Conservation (phyloP, 768 basidiomycete species). For the Amyloporia xantha region DNA sequence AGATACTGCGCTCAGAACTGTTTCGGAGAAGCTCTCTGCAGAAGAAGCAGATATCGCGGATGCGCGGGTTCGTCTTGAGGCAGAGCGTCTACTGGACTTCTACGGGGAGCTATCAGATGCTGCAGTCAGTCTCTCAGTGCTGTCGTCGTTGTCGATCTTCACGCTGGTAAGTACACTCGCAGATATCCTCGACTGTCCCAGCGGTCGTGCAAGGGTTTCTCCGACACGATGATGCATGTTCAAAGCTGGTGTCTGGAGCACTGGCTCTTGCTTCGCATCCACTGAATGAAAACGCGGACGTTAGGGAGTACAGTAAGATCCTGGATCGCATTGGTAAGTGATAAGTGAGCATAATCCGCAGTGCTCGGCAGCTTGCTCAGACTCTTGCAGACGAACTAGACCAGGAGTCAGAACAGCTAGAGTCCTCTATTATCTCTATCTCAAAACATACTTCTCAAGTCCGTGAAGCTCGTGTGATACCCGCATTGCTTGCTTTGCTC, state of each 20-base stretch:
- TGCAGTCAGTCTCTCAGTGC: slow-evolving; percentile 25
- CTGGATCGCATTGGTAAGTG: slow-evolving; percentile 11
- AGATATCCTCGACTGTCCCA: neutral
- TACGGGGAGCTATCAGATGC: slow-evolving; percentile 38
- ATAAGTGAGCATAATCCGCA: neutral
- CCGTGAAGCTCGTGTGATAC: neutral
- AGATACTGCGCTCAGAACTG: slow-evolving; percentile 31
- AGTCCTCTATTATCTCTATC: neutral
- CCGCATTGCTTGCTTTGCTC: neutral
- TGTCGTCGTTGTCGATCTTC: too few species aligned
- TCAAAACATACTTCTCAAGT: too few species aligned
- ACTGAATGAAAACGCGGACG: slow-evolving; percentile 6
- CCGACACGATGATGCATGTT: slow-evolving; percentile 14
- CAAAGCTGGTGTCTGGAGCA: slow-evolving; percentile 11
- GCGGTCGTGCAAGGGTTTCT: slow-evolving; percentile 11
- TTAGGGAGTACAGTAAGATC: slow-evolving; percentile 5
- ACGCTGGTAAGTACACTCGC: too few species aligned
- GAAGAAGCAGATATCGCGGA: slow-evolving; percentile 39
- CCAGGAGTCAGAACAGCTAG: neutral
- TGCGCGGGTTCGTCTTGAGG: slow-evolving; percentile 34
- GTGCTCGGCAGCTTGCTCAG: neutral
- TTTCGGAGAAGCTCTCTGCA: slow-evolving; percentile 26
- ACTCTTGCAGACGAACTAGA: neutral
- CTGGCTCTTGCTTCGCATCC: slow-evolving; percentile 4
- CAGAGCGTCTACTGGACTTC: slow-evolving; percentile 37